These are phyloP conservation scores for Nematodospora valgi DNA, from an alignment of 805 yeast species.

Conservation along the genomic window DNA sequence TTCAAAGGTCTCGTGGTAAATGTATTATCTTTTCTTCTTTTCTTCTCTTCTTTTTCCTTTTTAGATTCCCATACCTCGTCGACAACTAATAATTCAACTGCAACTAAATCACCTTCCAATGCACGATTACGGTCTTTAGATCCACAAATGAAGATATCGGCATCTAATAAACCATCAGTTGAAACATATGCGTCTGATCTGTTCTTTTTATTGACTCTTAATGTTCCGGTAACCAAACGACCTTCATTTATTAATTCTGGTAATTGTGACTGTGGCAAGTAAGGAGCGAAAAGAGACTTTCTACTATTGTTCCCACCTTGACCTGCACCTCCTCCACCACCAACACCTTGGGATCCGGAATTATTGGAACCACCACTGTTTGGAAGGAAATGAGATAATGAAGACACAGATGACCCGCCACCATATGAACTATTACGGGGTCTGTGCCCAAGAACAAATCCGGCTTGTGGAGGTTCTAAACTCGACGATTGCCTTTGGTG, in stretches of 20 bases:
- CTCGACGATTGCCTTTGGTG: conserved; percentile 5
- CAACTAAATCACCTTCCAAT: conserved; percentile 93
- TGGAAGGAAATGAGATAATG: conserved; percentile 38
- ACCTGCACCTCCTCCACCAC: conserved; percentile 5
- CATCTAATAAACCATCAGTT: conserved; percentile 91
- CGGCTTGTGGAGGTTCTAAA: conserved; percentile 27
- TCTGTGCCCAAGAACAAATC: conserved; percentile 77
- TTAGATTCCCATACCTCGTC: conserved; percentile 98
- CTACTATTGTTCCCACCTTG: conserved; percentile 46
- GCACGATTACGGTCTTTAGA: conserved; percentile 98
- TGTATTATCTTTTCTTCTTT: conserved; percentile 73
- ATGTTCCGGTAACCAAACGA: conserved; percentile 83
- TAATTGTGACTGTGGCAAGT: conserved; percentile 86
- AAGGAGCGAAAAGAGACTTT: conserved; percentile 91
- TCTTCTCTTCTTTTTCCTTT: conserved; percentile 95
- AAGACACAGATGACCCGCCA: conserved; percentile 55
- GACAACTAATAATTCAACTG: conserved; percentile 88
- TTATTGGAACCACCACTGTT: conserved; percentile 8
- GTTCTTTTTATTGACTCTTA: conserved; percentile 93
- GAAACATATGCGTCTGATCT: conserved; percentile 98
- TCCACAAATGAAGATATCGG: conserved; percentile 96
- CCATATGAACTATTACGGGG: conserved; percentile 65
- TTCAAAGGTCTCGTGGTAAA: conserved; percentile 37
- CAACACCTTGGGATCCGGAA: conserved; percentile 13
- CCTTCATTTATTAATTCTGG: conserved; percentile 91